A percentile compares a stretch with the other conserved stretches of the same genome.
phyloP scores from a whole-genome alignment of 1,284 basidiomycete species.

The Puccinia novopanici region DNA sequence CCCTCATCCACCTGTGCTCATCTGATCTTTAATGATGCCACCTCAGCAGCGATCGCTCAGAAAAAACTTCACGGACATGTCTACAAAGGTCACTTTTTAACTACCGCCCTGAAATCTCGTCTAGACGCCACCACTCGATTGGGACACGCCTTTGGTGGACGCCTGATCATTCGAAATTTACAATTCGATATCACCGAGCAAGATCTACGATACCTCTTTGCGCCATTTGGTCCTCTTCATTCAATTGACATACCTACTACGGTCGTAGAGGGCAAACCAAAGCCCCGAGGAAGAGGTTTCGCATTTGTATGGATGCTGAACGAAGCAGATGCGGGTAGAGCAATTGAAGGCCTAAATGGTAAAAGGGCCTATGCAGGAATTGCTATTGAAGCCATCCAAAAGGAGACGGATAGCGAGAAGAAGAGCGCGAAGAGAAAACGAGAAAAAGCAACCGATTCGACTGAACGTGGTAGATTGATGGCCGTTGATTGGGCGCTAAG shows the following conservation, averaged over 20 bases:
- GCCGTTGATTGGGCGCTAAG: slow-evolving; percentile 96
- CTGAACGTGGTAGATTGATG: slow-evolving; percentile 69
- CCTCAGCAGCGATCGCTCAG: slow-evolving; percentile 72
- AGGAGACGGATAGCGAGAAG: slow-evolving; percentile 76
- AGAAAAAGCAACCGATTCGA: slow-evolving; percentile 57
- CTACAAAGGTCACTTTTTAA: slow-evolving; percentile 84
- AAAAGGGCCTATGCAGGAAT: slow-evolving; percentile 70
- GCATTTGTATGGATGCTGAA: slow-evolving; percentile 94
- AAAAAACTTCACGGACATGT: slow-evolving; percentile 87
- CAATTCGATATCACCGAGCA: slow-evolving; percentile 75
- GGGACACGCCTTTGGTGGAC: slow-evolving; percentile 66
- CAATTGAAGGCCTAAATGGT: slow-evolving; percentile 81
- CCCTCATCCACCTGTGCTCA: slow-evolving; percentile 65
- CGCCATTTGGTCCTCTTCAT: slow-evolving; percentile 83
- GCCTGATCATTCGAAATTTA: slow-evolving; percentile 89
- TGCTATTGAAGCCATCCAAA: slow-evolving; percentile 67
- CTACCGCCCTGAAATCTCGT: slow-evolving; percentile 86
- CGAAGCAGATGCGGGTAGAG: slow-evolving; percentile 79
- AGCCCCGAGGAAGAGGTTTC: slow-evolving; percentile 66
- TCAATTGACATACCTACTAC: slow-evolving; percentile 74
- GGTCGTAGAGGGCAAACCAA: slow-evolving; percentile 56
- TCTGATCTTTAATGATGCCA: slow-evolving; percentile 73
- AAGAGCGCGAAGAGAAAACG: slow-evolving; percentile 65
- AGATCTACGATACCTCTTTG: slow-evolving; percentile 82
- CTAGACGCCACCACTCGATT: slow-evolving; percentile 65